A percentile compares a stretch with the other conserved stretches of the same genome.
These are phyloP conservation scores for Fusarium marasasianum DNA, from an alignment of 2,329 filamentous ascomycete species.

Conservation along the genomic window DNA sequence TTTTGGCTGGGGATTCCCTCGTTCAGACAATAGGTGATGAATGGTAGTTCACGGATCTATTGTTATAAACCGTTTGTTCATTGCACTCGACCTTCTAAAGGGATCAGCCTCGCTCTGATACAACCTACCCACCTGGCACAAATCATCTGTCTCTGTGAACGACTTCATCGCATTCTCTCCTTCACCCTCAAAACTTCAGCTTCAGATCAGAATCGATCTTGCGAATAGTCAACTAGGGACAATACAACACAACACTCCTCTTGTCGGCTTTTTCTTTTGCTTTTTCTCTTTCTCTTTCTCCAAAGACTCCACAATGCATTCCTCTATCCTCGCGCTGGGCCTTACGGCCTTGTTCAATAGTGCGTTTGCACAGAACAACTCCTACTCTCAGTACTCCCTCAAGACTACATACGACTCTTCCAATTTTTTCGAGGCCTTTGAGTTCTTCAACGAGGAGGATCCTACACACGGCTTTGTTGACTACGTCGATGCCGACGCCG, in stretches of 20 bases:
- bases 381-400: slow-evolving; percentile 54
- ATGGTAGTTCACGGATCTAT: slow-evolving; percentile 14
- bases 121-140: not conserved
- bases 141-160: slow-evolving; percentile 8
- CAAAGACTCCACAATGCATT: slow-evolving; percentile 31
- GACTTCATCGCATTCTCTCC: slow-evolving; percentile 1
- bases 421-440: slow-evolving; percentile 67
- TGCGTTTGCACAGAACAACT: slow-evolving; percentile 33
- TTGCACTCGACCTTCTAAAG: not conserved
- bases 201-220: slow-evolving; percentile 5
- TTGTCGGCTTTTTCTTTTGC: not conserved
- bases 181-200: slow-evolving; percentile 3
- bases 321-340: slow-evolving; percentile 39
- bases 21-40: slow-evolving; percentile 21
- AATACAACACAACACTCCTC: not conserved
- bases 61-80: slow-evolving; percentile 20
- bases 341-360: slow-evolving; percentile 45
- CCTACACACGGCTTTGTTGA: slow-evolving; percentile 80
- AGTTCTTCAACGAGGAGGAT: slow-evolving; percentile 67
- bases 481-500: slow-evolving; percentile 69
- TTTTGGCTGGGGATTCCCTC: slow-evolving; percentile 22
- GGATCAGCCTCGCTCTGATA: not conserved
- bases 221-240: not conserved
- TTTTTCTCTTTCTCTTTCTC: not conserved
- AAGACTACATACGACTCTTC: slow-evolving; percentile 58